Evolutionary conservation across 257 asterid species (phyloP), one percentile per base, ranked within the genome.

Genomic region (Scutellaria galericulata): DNA sequence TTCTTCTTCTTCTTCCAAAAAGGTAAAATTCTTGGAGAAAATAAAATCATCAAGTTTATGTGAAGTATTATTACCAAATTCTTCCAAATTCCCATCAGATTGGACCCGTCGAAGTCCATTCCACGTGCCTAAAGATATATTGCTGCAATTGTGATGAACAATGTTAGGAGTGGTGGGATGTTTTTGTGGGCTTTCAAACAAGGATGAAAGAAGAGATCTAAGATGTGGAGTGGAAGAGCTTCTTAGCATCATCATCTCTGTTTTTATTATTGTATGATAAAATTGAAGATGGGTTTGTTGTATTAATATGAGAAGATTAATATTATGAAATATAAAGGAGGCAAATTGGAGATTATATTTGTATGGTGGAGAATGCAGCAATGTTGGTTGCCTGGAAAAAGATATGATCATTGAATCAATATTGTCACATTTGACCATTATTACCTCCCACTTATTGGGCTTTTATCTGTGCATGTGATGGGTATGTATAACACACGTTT

Each of bases 211-310:
- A 39, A 84, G 82, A 24, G 96, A 88, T 77, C 89, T 85, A 57
- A 91, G 96, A 57, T 86, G 71, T 13, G 97, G 96, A 1, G 97
- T 89, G 2, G 97, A 91, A 48, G 97, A 84, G 74, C 97, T 91
- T 71, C 91, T 82, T 41, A 91, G 67, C 79, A 91, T 18, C 96
- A 87, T 89, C 18, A 31, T 31, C 37, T 31, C 37, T 57, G 45
- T 78, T 27, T 59, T 64, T 52, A 10, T 18, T 27, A 31, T 57
- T 57, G 22, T 11, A 24, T 2, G 13, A 27, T 1, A 24, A 0
- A 56, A 12, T 14, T 14, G 18, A 12, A 50, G 7, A 4, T 5
- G 1, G 12, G 0, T 14, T 18, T 4, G 0, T 7, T 53, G 7
- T 52, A 24, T n/a, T 39, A 14, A 7, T 61, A 6, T 37, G 7